Evolutionary conservation across 768 basidiomycete genomes (phyloP), one percentile per base, ranked within the genome.

Genomic region (Trametes gibbosa): DNA sequence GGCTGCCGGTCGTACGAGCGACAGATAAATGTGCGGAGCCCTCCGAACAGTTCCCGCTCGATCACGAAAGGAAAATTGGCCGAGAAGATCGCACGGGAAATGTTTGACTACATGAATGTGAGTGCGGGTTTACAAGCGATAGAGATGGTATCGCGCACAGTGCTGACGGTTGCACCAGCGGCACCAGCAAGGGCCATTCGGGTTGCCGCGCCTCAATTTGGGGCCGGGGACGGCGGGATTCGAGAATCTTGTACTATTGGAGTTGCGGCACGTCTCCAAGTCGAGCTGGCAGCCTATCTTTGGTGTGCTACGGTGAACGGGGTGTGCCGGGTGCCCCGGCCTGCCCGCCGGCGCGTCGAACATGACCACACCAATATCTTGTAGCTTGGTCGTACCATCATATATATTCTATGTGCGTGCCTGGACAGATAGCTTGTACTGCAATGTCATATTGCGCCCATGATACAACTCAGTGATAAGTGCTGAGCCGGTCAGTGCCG

Each of bases 201-300:
- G 47, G 0, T n/a, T 41, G 10, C 41, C 52, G n/a, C 19, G 19
- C 25, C 21, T 54, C 9, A 29, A 53, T 10, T 13, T 62, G 40
- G 56, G 61, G 3, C 56, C 56, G 13, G 56, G 53, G 8, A 32
- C 39, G 6, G n/a, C 41, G 16, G 61, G 49, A 1, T 65, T 64
- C 46, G 63, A 63, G 17, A 37, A 42, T 16, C 24, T 67, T 3
- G 58, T 61, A 16, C 58, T 67, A 14, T n/a, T 62, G 7, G 64
- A 65, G 34, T 37, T 65, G 29, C 46, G 40, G n/a, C 64, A 65
- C 32, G 64, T 65, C 7, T 65, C 64, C 7, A 54, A 37, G 21
- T 56, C 61, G 2, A 65, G 64, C 25, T 65, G 64, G 64, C 64
- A 65, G 48, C 61, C 64, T 3, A 41, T 63, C 14, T 41, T 65